Base-by-base conservation (phyloP, 176 grass and related monocot genomes). In the Melocanna baccifera region DNA sequence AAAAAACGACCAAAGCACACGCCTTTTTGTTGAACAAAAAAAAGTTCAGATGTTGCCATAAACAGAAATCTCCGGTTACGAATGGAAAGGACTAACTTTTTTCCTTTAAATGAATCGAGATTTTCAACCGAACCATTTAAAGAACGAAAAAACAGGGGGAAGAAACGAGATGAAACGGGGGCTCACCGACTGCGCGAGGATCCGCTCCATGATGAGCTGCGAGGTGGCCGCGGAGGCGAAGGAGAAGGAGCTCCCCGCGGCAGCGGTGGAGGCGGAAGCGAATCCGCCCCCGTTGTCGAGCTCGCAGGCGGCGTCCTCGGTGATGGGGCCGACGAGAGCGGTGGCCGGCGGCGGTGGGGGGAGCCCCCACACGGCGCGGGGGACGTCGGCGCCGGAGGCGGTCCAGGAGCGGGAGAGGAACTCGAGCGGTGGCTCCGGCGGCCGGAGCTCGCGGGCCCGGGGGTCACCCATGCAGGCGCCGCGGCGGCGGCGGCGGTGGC, bases 161-260 rank as follows among this genome's bases (percentile, higher is more conserved):
- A 22, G 69, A 4, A 1, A 22, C 57, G 29, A 13, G 12, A 20
- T 5, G 7, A 7, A 25, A 1, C 4, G 15, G 25, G 45, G 78
- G 22, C 91, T 83, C 23, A 96, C 96, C 88, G 96, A 92, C 55
- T 96, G 97, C 67, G 97, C 92, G 66, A 99, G 89, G 89, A 99
- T 99, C 75, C 97, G 87, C 80, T 99, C 97, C 93, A 99, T 99
- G 87, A 99, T 92, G 78, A 99, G 90, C 88, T 99, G 97, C 70
- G 97, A 99, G 48, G 97, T 99, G 75, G 93, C 88, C 0, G 97
- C 92, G 22, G 91, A 99, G 36, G 97, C 96, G 81, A 96, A 99
- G 81, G 97, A 91, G 91, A 96, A 99, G 65, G 96, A 88, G 91
- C 92, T 99, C 2, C 93, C 93, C 0, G 81, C 84, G 20, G 92